These are phyloP conservation scores for Fusarium sp. DNA, from an alignment of 2,329 filamentous ascomycete genomes.

Conservation along the genomic window DNA sequence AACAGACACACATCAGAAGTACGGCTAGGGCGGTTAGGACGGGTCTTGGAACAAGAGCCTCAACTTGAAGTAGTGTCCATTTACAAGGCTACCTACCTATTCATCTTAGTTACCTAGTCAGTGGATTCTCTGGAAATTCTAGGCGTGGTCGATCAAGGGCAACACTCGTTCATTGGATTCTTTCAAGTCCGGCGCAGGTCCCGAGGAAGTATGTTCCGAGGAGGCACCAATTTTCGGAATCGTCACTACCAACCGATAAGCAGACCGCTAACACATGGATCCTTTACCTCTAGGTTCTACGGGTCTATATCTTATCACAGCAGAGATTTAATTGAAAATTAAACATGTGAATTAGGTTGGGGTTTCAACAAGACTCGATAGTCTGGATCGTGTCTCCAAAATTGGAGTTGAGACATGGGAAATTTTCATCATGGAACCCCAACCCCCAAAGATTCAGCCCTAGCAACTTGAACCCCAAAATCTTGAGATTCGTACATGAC, in stretches of 20 bases:
- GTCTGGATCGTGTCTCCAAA: not conserved
- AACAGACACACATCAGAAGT: not conserved
- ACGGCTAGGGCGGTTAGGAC: not conserved
- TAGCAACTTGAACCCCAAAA: conserved; percentile 29
- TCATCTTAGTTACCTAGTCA: not conserved
- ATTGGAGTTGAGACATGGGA: conserved; percentile 19
- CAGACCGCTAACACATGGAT: not conserved
- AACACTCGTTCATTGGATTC: not conserved
- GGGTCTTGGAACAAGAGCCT: conserved; percentile 21
- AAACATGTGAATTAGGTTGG: conserved; percentile 34
- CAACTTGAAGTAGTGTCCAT: conserved; percentile 2
- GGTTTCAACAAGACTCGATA: conserved; percentile 30
- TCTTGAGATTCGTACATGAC: not conserved
- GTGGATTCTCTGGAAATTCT: conserved; percentile 1
- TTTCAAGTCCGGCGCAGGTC: conserved; percentile 16
- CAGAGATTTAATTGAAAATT: not conserved
- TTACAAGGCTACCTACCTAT: not conserved
- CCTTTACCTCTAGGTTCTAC: not conserved
- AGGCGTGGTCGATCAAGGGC: not conserved
- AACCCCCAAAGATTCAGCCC: conserved; percentile 37
- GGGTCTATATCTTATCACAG: not conserved
- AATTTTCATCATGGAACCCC: conserved; percentile 20
- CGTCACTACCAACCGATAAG: conserved; percentile 14
- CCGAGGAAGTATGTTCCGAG: conserved; percentile 33
- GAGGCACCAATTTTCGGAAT: conserved; percentile 18